phyloP scores from a whole-genome alignment of 768 basidiomycete species.

The Lactarius indigo region DNA sequence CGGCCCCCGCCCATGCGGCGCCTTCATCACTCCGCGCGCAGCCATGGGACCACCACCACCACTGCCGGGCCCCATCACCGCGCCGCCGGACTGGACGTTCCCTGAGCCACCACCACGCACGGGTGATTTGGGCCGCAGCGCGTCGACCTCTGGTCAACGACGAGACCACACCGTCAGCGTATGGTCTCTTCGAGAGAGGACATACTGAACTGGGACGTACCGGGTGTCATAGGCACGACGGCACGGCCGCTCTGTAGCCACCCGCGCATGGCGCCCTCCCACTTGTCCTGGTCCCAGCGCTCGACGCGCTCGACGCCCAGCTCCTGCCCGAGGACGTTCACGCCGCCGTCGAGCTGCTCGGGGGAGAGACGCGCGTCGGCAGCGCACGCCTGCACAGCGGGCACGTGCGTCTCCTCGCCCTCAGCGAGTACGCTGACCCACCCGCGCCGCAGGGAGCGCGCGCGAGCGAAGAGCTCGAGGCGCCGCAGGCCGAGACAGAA shows the following conservation, averaged over 20 bases:
- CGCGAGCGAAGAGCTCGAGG: conserved; percentile 82
- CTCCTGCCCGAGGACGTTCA: conserved; percentile 28
- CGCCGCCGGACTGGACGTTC: conserved; percentile 23
- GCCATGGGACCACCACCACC: conserved; percentile 8
- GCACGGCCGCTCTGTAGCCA: conserved; percentile 39
- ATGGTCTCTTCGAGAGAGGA: neutral
- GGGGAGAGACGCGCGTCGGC: conserved; percentile 26
- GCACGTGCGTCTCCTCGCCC: conserved; percentile 54
- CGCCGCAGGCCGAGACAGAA: conserved; percentile 93
- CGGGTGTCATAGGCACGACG: conserved; percentile 65
- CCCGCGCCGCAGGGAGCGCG: conserved; percentile 68
- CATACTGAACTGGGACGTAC: conserved; percentile 28
- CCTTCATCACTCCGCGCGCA: conserved; percentile 21
- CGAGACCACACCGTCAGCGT: neutral
- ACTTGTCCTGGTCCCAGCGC: conserved; percentile 58
- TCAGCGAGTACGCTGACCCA: conserved; percentile 87
- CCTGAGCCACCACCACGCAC: conserved; percentile 40
- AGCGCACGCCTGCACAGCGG: conserved; percentile 30
- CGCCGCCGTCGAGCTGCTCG: conserved; percentile 37
- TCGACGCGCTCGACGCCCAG: conserved; percentile 33
- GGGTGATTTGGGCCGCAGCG: conserved; percentile 82
- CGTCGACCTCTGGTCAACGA: conserved; percentile 61
- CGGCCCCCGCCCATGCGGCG: conserved; percentile 29
- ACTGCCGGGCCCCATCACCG: conserved; percentile 16
- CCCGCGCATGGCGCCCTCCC: conserved; percentile 61